A percentile compares a stretch with the other conserved stretches of the same genome.
Conservation (phyloP, 805 yeast species). For the Sporopachydermia lactativora region DNA sequence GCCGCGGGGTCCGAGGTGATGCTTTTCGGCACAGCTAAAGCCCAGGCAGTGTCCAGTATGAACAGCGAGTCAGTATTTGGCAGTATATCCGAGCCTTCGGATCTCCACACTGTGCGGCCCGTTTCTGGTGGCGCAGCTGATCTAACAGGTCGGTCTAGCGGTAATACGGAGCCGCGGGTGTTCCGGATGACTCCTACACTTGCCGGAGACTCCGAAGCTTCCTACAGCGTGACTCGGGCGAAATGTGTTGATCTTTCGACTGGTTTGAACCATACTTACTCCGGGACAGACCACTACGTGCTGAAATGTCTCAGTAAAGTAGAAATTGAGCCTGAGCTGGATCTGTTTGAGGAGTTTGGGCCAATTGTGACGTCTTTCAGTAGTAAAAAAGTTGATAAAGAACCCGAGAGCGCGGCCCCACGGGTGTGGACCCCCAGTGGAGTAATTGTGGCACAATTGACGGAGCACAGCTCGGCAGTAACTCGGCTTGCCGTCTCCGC, state of each 20-base stretch:
- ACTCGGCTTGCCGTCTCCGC: slow-evolving; percentile 44
- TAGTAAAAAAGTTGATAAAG: slow-evolving; percentile 2
- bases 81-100: not conserved
- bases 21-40: slow-evolving; percentile 2
- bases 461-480: slow-evolving; percentile 49
- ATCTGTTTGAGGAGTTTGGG: slow-evolving; percentile 61
- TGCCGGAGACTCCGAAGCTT: not conserved
- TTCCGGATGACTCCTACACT: not conserved
- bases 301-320: slow-evolving; percentile 38
- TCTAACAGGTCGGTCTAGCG: not conserved
- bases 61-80: not conserved
- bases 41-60: not conserved
- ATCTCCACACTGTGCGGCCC: not conserved
- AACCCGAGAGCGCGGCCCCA: slow-evolving; percentile 7
- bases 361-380: slow-evolving; percentile 10
- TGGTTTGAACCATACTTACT: slow-evolving; percentile 33
- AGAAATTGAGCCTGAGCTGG: slow-evolving; percentile 40
- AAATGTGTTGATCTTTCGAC: not conserved
- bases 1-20: not conserved
- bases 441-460: slow-evolving; percentile 43
- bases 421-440: slow-evolving; percentile 31
- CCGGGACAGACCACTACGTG: slow-evolving; percentile 54
- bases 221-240: not conserved
- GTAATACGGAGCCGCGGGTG: not conserved
- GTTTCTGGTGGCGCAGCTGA: too few relatives aligned